These are phyloP conservation scores for Patellifolia procumbens DNA, from an alignment of 179 eudicot species.

Conservation along the genomic window DNA sequence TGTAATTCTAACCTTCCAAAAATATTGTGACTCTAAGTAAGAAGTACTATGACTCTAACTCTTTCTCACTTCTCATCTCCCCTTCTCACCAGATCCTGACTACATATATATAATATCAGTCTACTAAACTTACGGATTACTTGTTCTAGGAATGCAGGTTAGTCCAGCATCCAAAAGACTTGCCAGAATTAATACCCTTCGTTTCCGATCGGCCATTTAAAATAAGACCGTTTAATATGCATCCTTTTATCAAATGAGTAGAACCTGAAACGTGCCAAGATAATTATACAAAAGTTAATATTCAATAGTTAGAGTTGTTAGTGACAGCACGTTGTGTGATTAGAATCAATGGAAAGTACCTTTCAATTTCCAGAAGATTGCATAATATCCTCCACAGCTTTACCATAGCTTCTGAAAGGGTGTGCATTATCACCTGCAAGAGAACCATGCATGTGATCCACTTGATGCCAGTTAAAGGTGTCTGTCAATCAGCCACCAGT, in stretches of 20 bases:
- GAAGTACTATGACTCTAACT: no score
- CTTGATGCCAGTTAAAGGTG: neutral
- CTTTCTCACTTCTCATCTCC: no score
- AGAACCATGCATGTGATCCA: neutral
- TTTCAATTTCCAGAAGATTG: conserved; percentile 57
- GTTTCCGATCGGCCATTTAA: neutral
- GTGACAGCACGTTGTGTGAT: neutral
- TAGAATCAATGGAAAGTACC: neutral
- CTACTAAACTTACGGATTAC: conserved; percentile 1
- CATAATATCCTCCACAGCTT: conserved; percentile 67
- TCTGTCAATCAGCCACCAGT: neutral
- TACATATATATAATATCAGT: no score
- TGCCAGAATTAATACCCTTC: neutral
- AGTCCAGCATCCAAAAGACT: neutral
- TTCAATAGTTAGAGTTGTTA: neutral
- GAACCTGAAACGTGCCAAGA: neutral
- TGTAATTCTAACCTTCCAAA: no score
- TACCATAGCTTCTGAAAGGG: conserved; percentile 17
- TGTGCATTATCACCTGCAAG: neutral
- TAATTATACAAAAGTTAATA: neutral
- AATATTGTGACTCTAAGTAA: no score
- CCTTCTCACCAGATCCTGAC: no score
- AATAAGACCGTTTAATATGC: neutral
- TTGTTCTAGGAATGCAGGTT: neutral
- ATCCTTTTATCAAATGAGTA: neutral